phyloP scores from a whole-genome alignment of 805 yeast genomes.

The Isabelozyma heimii region DNA sequence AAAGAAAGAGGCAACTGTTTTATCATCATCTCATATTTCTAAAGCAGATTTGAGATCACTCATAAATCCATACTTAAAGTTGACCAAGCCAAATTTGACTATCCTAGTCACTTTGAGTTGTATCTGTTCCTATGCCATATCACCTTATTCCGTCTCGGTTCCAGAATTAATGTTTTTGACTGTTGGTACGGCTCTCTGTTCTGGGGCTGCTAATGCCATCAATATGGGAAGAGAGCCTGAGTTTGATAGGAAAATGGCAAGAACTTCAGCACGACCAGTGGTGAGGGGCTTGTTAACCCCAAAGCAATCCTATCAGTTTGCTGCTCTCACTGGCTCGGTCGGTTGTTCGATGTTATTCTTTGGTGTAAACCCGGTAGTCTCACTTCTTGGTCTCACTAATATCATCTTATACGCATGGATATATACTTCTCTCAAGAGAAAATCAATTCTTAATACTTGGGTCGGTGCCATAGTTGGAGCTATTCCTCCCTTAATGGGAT shows the following conservation, averaged over 20 bases:
- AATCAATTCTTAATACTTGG: conserved; percentile 90
- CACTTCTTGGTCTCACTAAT: conserved; percentile 74
- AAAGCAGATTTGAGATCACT: conserved; percentile 30
- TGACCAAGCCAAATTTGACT: conserved; percentile 89
- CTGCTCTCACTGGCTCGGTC: conserved; percentile 64
- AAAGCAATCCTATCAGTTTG: conserved; percentile 75
- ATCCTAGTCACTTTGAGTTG: conserved; percentile 86
- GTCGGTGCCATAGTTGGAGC: conserved; percentile 99
- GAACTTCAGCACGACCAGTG: conserved; percentile 88
- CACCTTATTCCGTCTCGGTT: conserved; percentile 78
- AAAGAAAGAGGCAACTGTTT: not conserved
- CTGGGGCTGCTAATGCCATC: conserved; percentile 94
- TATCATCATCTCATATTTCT: not conserved
- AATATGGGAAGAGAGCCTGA: conserved; percentile 96
- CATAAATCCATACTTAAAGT: conserved; percentile 65
- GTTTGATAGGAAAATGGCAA: conserved; percentile 80
- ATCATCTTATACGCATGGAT: conserved; percentile 84
- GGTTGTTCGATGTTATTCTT: conserved; percentile 68
- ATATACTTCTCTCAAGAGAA: conserved; percentile 87
- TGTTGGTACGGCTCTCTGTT: conserved; percentile 79
- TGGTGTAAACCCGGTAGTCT: conserved; percentile 88
- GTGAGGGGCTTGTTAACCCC: conserved; percentile 80
- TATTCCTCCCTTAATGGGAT: conserved; percentile 97
- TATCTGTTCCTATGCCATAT: conserved; percentile 88
- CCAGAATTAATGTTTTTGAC: conserved; percentile 71